Conservation (phyloP, 306 rosid species). For the Quercus berberidifolia region DNA sequence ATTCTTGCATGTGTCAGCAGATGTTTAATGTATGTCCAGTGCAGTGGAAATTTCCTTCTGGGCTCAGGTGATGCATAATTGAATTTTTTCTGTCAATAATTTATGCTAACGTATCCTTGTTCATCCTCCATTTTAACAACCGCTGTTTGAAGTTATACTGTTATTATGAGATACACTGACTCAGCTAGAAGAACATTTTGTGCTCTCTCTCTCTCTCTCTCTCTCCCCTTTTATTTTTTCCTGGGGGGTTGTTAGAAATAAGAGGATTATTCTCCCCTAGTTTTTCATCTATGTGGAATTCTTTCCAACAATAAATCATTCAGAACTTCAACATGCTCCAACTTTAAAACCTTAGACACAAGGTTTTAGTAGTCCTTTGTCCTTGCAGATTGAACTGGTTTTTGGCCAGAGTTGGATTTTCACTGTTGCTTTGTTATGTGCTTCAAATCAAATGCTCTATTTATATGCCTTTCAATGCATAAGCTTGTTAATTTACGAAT, state of each 20-base stretch:
- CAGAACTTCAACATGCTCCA: background rate
- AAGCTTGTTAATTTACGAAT: background rate
- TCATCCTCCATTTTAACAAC: background rate
- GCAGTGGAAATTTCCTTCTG: conserved; percentile 24
- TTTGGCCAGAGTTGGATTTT: background rate
- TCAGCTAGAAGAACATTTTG: background rate
- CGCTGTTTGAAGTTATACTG: background rate
- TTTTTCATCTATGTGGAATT: background rate
- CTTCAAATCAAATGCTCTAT: background rate
- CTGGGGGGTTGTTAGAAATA: background rate
- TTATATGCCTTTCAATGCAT: no score
- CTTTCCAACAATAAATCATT: background rate
- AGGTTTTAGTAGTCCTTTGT: background rate
- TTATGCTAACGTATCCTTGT: background rate
- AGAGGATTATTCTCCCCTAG: background rate
- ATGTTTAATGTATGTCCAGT: conserved; percentile 24
- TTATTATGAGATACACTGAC: background rate
- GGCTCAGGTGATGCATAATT: conserved; percentile 35
- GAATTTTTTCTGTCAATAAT: background rate
- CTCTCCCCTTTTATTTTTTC: background rate
- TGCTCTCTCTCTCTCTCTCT: background rate
- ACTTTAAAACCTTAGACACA: background rate
- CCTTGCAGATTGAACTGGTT: background rate
- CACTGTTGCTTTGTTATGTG: background rate
- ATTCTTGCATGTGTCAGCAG: conserved; percentile 34